phyloP scores from a whole-genome alignment of 805 yeast species.

The Ogataea sp. region DNA sequence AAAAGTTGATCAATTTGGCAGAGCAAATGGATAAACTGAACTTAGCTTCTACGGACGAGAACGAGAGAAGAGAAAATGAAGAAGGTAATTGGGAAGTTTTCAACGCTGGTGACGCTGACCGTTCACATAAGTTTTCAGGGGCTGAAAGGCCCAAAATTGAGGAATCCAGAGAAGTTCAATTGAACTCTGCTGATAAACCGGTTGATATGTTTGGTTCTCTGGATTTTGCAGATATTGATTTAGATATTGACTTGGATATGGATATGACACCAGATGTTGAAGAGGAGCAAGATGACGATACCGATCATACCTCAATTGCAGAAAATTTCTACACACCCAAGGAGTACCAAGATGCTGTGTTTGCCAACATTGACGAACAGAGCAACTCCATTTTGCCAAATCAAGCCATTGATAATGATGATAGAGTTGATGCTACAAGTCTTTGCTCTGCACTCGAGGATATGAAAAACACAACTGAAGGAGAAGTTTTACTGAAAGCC shows the following conservation, averaged over 20 bases:
- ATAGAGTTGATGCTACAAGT: slow-evolving; percentile 11
- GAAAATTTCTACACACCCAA: slow-evolving; percentile 11
- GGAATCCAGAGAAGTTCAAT: slow-evolving; percentile 6
- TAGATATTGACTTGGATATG: slow-evolving; percentile 9
- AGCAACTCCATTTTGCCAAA: neutral
- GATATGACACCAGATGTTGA: slow-evolving; percentile 3
- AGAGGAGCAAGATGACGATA: slow-evolving; percentile 5
- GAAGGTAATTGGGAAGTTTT: slow-evolving; percentile 8
- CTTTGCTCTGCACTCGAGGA: slow-evolving; percentile 20
- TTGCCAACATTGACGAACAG: neutral
- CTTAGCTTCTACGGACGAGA: too few species aligned
- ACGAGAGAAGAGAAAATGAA: slow-evolving; percentile 1
- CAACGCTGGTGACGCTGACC: slow-evolving; percentile 4
- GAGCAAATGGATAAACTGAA: neutral
- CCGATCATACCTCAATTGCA: neutral
- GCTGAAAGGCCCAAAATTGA: too few species aligned
- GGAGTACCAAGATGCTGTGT: slow-evolving; percentile 7
- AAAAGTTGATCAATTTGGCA: slow-evolving; percentile 7
- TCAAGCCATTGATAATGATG: too few species aligned
- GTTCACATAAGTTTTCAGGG: too few species aligned
- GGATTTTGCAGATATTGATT: slow-evolving; percentile 9
- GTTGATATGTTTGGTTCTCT: slow-evolving; percentile 10
- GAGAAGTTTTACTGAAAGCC: slow-evolving; percentile 10
- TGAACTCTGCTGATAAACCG: too few species aligned
- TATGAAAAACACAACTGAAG: slow-evolving; percentile 11